phyloP scores from a whole-genome alignment of 352 stramenopile species.

The Phytophthora fragariaefolia region DNA sequence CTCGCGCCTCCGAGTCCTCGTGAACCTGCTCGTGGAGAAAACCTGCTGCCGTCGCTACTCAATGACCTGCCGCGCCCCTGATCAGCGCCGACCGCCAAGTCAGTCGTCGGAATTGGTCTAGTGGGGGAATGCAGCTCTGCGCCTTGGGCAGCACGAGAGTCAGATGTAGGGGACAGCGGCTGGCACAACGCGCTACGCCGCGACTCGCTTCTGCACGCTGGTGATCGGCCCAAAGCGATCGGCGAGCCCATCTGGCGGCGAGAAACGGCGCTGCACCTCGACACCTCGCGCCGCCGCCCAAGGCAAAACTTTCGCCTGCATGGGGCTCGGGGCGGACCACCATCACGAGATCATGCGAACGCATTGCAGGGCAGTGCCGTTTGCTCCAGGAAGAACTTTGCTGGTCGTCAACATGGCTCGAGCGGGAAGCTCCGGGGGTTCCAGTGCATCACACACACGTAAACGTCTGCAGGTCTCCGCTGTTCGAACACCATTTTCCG shows the following conservation, averaged over 20 bases:
- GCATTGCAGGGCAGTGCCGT: slow-evolving; percentile 19
- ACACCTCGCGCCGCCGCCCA: not conserved
- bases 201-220: slow-evolving; percentile 37
- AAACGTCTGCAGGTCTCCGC: not conserved
- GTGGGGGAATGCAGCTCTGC: slow-evolving; percentile 5
- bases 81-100: too few relatives aligned
- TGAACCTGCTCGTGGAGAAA: not conserved
- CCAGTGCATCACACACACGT: too few relatives aligned
- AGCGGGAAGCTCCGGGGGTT: slow-evolving; percentile 11
- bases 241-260: slow-evolving; percentile 27
- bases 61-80: slow-evolving; percentile 7
- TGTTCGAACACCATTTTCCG: slow-evolving; percentile 16
- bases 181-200: slow-evolving; percentile 26
- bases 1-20: slow-evolving; percentile 2
- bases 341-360: slow-evolving; percentile 22
- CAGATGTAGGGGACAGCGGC: slow-evolving; percentile 35
- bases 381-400: slow-evolving; percentile 12
- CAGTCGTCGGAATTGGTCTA: slow-evolving; percentile 31
- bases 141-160: slow-evolving; percentile 26
- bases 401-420: slow-evolving; percentile 16
- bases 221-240: slow-evolving; percentile 36
- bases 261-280: too few relatives aligned
- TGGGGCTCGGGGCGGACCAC: slow-evolving; percentile 24
- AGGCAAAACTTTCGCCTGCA: not conserved
- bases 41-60: slow-evolving; percentile 19